These are phyloP conservation scores for Cytospora paraplurivora DNA, from an alignment of 2,329 filamentous ascomycete species.

Conservation along the genomic window DNA sequence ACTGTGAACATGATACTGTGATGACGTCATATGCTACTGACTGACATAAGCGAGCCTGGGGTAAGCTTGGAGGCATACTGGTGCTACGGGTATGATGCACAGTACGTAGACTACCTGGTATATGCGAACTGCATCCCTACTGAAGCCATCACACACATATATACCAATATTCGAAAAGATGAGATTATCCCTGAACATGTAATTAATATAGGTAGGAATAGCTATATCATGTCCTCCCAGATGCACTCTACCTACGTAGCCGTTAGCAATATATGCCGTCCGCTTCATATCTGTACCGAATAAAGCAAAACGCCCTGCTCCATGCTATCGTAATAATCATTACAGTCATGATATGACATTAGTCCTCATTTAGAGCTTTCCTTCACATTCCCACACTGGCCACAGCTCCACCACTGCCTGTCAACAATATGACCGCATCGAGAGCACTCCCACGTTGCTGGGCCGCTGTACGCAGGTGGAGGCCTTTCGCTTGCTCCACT, in stretches of 20 bases:
- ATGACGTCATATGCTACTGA: neutral
- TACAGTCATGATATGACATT: constrained; percentile 25
- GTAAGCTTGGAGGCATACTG: neutral
- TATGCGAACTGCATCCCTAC: no score
- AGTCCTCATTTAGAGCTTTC: constrained; percentile 43
- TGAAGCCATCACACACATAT: no score
- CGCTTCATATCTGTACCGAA: neutral
- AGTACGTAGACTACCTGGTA: neutral
- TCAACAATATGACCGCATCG: constrained; percentile 56
- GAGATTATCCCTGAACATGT: no score
- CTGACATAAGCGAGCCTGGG: neutral
- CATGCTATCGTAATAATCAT: constrained; percentile 14
- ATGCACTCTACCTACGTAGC: no score
- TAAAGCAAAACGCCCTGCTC: neutral
- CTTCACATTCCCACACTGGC: constrained; percentile 57
- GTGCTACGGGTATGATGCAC: neutral
- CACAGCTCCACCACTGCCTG: constrained; percentile 59
- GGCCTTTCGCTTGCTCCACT: constrained; percentile 24
- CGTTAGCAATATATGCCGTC: neutral
- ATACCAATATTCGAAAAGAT: no score
- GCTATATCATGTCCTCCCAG: no score
- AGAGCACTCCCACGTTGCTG: constrained; percentile 53
- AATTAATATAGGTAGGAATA: no score
- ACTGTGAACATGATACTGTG: neutral
- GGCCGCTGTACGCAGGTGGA: constrained; percentile 31